A percentile compares a stretch with the other conserved stretches of the same genome.
phyloP scores from a whole-genome alignment of 208 protist genomes.

The Jaenimonas drosophilae region DNA sequence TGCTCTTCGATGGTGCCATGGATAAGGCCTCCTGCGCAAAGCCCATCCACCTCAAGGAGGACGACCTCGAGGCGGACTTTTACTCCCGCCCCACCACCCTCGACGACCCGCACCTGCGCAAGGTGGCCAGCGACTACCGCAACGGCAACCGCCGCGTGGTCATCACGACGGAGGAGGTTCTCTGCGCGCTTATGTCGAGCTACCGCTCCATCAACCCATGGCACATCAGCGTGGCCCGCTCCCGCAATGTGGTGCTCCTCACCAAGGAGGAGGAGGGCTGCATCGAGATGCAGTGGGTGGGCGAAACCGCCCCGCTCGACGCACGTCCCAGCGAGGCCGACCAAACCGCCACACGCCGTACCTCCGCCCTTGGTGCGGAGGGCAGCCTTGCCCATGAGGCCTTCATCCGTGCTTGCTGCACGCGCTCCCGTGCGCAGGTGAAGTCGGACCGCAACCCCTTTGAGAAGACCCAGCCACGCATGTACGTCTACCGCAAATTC shows the following conservation, averaged over 20 bases:
- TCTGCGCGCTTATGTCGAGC: slow-evolving; percentile 75
- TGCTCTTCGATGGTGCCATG: slow-evolving; percentile 51
- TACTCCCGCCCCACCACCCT: slow-evolving; percentile 28
- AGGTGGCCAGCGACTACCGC: slow-evolving; percentile 28
- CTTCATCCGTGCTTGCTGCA: slow-evolving; percentile 53
- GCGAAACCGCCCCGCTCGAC: slow-evolving; percentile 48
- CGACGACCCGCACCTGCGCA: slow-evolving; percentile 37
- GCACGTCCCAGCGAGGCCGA: slow-evolving; percentile 53
- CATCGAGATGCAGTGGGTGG: slow-evolving; percentile 82
- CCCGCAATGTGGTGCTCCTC: slow-evolving; percentile 45
- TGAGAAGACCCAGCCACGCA: slow-evolving; percentile 42
- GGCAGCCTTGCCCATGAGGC: slow-evolving; percentile 57
- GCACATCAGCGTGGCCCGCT: slow-evolving; percentile 57
- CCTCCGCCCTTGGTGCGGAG: slow-evolving; percentile 53
- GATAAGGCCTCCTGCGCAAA: slow-evolving; percentile 27
- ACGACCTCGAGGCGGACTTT: slow-evolving; percentile 16
- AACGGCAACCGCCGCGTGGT: slow-evolving; percentile 35
- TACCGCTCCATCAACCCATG: slow-evolving; percentile 70
- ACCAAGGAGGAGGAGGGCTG: slow-evolving; percentile 29
- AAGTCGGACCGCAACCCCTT: slow-evolving; percentile 47
- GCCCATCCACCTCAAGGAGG: slow-evolving; percentile 25
- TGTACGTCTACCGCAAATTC: slow-evolving; percentile 82
- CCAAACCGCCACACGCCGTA: slow-evolving; percentile 33
- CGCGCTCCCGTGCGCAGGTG: slow-evolving; percentile 33
- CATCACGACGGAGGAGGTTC: slow-evolving; percentile 68